phyloP scores from a whole-genome alignment of 1,139 yeast genomes.

The Komagataea norvegica region DNA sequence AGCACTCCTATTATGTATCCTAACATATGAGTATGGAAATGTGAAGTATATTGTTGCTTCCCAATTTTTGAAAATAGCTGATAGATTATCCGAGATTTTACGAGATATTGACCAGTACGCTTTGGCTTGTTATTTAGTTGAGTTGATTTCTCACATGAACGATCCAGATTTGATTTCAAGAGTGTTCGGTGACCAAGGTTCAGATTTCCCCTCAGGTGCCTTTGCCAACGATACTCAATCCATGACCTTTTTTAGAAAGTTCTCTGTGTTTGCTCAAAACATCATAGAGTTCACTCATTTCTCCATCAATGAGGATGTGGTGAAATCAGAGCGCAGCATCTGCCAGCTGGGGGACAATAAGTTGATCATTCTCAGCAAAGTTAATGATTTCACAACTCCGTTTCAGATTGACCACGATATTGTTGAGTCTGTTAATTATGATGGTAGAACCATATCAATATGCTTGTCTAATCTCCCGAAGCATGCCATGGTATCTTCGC shows the following conservation, averaged over 20 bases:
- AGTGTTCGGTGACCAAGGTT: not conserved
- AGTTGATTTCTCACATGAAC: slow-evolving; percentile 21
- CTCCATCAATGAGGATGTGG: slow-evolving; percentile 4
- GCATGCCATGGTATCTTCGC: slow-evolving; percentile 12
- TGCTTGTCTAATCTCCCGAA: slow-evolving; percentile 9
- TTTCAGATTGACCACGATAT: slow-evolving; percentile 15
- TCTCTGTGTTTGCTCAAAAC: slow-evolving; percentile 2
- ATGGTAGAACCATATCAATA: slow-evolving; percentile 7
- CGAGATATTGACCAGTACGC: slow-evolving; percentile 14
- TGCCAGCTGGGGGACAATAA: slow-evolving; percentile 15
- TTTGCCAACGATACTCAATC: slow-evolving; percentile 21
- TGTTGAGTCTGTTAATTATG: slow-evolving; percentile 8
- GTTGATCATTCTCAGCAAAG: slow-evolving; percentile 14
- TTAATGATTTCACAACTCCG: slow-evolving; percentile 19
- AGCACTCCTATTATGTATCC: slow-evolving; percentile 21
- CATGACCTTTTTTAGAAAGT: slow-evolving; percentile 11
- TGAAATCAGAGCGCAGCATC: slow-evolving; percentile 11
- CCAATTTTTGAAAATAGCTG: not conserved
- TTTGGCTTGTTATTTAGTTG: slow-evolving; percentile 19
- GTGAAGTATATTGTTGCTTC: slow-evolving; percentile 4
- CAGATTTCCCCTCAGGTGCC: slow-evolving; percentile 11
- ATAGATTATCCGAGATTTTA: slow-evolving; percentile 6
- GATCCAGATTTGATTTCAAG: slow-evolving; percentile 4
- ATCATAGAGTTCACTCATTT: slow-evolving; percentile 12
- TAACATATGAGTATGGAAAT: slow-evolving; percentile 21